phyloP scores from a whole-genome alignment of 176 grass and related monocot genomes.

The Melocanna baccifera region DNA sequence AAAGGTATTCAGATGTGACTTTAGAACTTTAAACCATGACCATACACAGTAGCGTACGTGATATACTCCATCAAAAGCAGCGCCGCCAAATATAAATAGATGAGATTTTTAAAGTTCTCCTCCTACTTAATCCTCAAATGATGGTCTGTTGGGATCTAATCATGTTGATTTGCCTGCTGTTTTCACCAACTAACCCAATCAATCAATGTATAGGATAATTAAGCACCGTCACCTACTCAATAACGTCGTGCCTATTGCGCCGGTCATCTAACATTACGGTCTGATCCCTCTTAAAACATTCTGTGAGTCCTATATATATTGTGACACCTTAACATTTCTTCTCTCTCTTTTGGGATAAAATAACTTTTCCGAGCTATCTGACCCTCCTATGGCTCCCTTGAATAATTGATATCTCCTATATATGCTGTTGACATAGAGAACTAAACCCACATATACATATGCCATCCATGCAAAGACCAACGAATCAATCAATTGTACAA shows the following conservation, averaged over 20 bases:
- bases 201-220: background rate
- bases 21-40: constrained; percentile 25
- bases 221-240: background rate
- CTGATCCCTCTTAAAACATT: background rate
- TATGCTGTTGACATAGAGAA: background rate
- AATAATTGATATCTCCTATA: background rate
- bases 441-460: background rate
- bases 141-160: constrained; percentile 10
- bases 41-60: background rate
- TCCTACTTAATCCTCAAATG: constrained; percentile 34
- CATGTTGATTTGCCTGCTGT: background rate
- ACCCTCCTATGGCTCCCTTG: background rate
- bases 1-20: background rate
- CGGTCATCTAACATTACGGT: background rate
- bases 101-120: background rate
- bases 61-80: constrained; percentile 25
- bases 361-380: background rate
- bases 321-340: background rate
- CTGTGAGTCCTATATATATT: background rate
- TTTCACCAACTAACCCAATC: background rate
- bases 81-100: background rate
- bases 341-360: background rate
- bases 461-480: background rate
- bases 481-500: background rate
- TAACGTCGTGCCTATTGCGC: background rate